Percentiles rank a stretch among this genome's conserved stretches.
These are phyloP conservation scores for Magnusiomyces suaveolens DNA, from an alignment of 1,139 yeast genomes.

Conservation along the genomic window DNA sequence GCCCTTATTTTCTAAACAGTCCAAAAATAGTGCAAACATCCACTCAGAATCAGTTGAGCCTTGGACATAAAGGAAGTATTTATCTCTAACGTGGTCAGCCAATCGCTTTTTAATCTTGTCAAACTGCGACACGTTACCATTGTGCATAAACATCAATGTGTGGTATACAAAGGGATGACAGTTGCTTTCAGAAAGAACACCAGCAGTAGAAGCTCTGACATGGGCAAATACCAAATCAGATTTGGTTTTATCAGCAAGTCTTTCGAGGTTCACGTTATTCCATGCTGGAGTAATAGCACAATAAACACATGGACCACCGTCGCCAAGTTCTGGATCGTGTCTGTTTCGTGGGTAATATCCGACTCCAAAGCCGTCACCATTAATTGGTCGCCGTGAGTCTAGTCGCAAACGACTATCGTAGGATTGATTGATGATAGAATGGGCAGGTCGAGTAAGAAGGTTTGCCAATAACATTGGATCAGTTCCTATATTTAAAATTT, in stretches of 20 bases:
- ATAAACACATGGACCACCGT: slow-evolving; percentile 67
- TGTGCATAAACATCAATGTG: slow-evolving; percentile 90
- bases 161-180: slow-evolving; percentile 90
- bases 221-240: slow-evolving; percentile 84
- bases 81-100: slow-evolving; percentile 64
- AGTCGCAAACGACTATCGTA: slow-evolving; percentile 81
- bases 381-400: slow-evolving; percentile 82
- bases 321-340: slow-evolving; percentile 40
- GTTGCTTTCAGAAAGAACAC: slow-evolving; percentile 85
- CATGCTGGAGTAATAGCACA: slow-evolving; percentile 94
- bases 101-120: slow-evolving; percentile 60
- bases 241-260: slow-evolving; percentile 78
- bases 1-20: slow-evolving; percentile 67
- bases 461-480: slow-evolving; percentile 83
- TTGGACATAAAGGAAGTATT: slow-evolving; percentile 68
- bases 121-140: slow-evolving; percentile 81
- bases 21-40: slow-evolving; percentile 80
- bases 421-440: slow-evolving; percentile 91
- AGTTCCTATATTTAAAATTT: slow-evolving; percentile 33
- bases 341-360: slow-evolving; percentile 60
- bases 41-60: slow-evolving; percentile 96
- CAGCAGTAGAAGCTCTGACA: slow-evolving; percentile 92
- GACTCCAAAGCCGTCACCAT: slow-evolving; percentile 97
- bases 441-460: slow-evolving; percentile 87
- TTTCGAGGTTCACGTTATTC: slow-evolving; percentile 85